Evolutionary conservation across 805 yeast genomes (phyloP), one percentile per base, ranked within the genome.

Genomic region (Torulaspora maleeae): DNA sequence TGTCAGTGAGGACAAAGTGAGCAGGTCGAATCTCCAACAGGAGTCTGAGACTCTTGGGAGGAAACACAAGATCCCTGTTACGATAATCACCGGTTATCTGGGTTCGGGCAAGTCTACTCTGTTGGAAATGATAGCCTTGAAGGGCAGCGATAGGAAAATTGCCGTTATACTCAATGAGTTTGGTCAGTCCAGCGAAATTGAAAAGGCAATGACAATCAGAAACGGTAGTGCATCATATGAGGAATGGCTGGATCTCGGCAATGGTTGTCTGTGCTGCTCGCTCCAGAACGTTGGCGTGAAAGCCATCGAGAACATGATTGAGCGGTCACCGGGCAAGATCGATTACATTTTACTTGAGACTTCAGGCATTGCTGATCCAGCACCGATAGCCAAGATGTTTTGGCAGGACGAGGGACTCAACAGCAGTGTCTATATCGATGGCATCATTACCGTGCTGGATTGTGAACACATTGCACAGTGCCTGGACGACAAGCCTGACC

Each of bases 311-410:
- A 78, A 86, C 46, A 75, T 93, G 54, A 81, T 91, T 49, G 82
- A 80, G 25, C 76, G 81, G 42, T 76, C 82, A 27, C 83, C 82
- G 5, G 82, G 79, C 27, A 75, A 76, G 41, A 89, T 91, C 41
- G 99, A 93, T 65, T 85, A 91, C 60, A 89, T 93, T n/a, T 63
- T 93, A 19, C 69, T 93, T 43, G 99, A 93, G 61, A 93, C 99
- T 0, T 88, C 96, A 0, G 99, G 99, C 0, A 75, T 93, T 12
- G 99, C 99, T 0, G 98, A 93, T 60, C 99, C 99, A 0, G 97
- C 90, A 0, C 98, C 98, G 0, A 88, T 93, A 22, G 96, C 97
- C 4, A 79, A 82, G 52, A 91, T 91, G 96, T 93, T 93, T 66
- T 93, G 99, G 99, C 74, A 90, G 25, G 99, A 93, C 63, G 91